Conservation (phyloP, 108 stramenopile genomes). For the Conticribra guillardii region DNA sequence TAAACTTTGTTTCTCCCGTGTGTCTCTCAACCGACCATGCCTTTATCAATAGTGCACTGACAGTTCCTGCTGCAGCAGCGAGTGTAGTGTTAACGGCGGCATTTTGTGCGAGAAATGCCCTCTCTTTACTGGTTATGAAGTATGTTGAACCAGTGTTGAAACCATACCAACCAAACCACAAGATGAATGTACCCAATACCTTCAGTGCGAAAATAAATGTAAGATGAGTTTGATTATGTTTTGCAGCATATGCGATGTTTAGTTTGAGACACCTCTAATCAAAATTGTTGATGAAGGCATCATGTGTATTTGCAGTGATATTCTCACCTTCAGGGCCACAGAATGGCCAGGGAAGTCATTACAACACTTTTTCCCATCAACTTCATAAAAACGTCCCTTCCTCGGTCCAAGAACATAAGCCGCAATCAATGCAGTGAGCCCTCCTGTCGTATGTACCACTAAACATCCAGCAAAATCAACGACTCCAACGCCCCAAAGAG, state of each 20-base stretch:
- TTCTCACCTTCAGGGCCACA: conserved; percentile 70
- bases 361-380: conserved; percentile 54
- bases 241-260: too few relatives aligned
- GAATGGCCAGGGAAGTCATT: conserved; percentile 64
- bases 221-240: not conserved
- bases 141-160: conserved; percentile 91
- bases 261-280: too few relatives aligned
- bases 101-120: conserved; percentile 62
- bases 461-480: conserved; percentile 93
- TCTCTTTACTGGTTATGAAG: conserved; percentile 57
- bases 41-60: conserved; percentile 69
- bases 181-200: conserved; percentile 78
- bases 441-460: conserved; percentile 91
- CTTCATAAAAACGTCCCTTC: conserved; percentile 76
- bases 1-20: conserved; percentile 14
- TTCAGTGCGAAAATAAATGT: not conserved
- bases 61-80: conserved; percentile 71
- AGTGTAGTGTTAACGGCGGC: conserved; percentile 93
- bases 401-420: conserved; percentile 84
- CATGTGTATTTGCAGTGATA: too few relatives aligned
- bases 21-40: conserved; percentile 46
- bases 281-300: too few relatives aligned
- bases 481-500: conserved; percentile 57
- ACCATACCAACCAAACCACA: conserved; percentile 95
- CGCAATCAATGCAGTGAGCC: conserved; percentile 76